A percentile compares a stretch with the other conserved stretches of the same genome.
Evolutionary conservation across 2,329 filamentous ascomycete species (phyloP).

Genomic region (Basipetospora chlamydospora): DNA sequence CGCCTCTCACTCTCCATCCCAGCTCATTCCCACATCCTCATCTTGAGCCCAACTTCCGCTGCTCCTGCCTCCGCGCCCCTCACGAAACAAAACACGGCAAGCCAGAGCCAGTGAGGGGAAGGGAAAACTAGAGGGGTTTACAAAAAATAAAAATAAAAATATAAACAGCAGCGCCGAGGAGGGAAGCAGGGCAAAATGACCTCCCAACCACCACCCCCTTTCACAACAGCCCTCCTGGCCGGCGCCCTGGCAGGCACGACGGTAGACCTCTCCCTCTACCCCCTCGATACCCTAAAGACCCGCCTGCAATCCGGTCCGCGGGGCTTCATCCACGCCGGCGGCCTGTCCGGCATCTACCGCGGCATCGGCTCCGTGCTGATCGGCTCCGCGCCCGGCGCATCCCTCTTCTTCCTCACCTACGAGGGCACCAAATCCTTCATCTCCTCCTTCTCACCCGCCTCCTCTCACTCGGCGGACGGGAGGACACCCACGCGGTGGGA

Average conservation of each 20-base stretch:
- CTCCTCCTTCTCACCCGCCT: constrained; percentile 13
- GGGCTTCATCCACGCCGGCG: constrained; percentile 69
- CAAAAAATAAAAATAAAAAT: too few species aligned
- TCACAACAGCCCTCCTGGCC: constrained; percentile 53
- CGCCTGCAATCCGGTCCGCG: constrained; percentile 75
- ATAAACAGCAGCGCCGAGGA: too few species aligned
- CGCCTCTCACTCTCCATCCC: too few species aligned
- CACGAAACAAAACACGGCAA: too few species aligned
- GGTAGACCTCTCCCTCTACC: constrained; percentile 92
- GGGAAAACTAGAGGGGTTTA: too few species aligned
- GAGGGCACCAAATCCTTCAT: constrained; percentile 55
- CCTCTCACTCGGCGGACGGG: constrained; percentile 14
- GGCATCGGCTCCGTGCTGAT: constrained; percentile 82
- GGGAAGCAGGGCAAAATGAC: background rate
- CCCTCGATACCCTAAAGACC: constrained; percentile 97
- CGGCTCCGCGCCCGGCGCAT: constrained; percentile 83
- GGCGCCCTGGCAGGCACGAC: constrained; percentile 88
- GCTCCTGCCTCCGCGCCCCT: too few species aligned
- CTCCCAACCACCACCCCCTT: constrained; percentile 23
- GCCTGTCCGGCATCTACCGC: constrained; percentile 83
- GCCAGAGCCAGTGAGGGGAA: too few species aligned
- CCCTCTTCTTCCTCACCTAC: constrained; percentile 95
- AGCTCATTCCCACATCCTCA: too few species aligned
- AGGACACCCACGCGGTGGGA: too few species aligned
- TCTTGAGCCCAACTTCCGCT: too few species aligned